A percentile compares a stretch with the other conserved stretches of the same genome.
Conservation (phyloP, 176 grass and related monocot genomes). For the Elymus sibiricus region DNA sequence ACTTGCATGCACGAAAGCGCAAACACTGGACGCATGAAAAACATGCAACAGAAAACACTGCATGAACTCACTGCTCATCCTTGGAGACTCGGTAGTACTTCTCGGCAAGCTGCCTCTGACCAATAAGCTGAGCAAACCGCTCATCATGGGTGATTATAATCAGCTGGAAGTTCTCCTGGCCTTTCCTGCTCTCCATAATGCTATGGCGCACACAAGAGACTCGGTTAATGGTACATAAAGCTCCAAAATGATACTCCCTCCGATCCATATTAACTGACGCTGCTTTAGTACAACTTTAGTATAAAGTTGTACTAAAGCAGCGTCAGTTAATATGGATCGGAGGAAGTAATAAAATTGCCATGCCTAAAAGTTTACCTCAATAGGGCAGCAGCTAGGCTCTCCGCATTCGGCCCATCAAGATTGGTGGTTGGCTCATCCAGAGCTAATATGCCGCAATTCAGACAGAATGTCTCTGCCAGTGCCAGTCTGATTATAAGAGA, state of each 20-base stretch:
- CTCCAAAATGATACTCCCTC: not conserved
- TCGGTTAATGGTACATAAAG: not conserved
- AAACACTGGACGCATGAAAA: not conserved
- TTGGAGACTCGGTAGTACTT: slow-evolving; percentile 88
- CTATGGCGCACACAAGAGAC: slow-evolving; percentile 22
- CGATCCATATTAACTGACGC: no score
- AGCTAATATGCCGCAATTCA: slow-evolving; percentile 94
- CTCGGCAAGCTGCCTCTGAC: slow-evolving; percentile 89
- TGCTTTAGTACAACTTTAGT: no score
- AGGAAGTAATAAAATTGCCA: not conserved
- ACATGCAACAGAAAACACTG: not conserved
- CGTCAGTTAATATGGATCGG: no score
- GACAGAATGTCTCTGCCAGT: slow-evolving; percentile 87
- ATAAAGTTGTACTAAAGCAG: no score
- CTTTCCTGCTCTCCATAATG: slow-evolving; percentile 94
- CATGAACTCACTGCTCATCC: slow-evolving; percentile 73
- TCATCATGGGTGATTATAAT: slow-evolving; percentile 93
- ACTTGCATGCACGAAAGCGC: not conserved
- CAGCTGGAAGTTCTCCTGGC: slow-evolving; percentile 95
- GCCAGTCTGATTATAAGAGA: slow-evolving; percentile 97
- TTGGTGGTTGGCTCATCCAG: slow-evolving; percentile 97
- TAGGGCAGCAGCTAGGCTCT: slow-evolving; percentile 84
- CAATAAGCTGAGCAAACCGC: slow-evolving; percentile 91
- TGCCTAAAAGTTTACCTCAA: slow-evolving; percentile 49
- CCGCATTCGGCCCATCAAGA: slow-evolving; percentile 87